These are phyloP conservation scores for Aureobasidium sp. DNA, from an alignment of 2,329 filamentous ascomycete genomes.

Conservation along the genomic window DNA sequence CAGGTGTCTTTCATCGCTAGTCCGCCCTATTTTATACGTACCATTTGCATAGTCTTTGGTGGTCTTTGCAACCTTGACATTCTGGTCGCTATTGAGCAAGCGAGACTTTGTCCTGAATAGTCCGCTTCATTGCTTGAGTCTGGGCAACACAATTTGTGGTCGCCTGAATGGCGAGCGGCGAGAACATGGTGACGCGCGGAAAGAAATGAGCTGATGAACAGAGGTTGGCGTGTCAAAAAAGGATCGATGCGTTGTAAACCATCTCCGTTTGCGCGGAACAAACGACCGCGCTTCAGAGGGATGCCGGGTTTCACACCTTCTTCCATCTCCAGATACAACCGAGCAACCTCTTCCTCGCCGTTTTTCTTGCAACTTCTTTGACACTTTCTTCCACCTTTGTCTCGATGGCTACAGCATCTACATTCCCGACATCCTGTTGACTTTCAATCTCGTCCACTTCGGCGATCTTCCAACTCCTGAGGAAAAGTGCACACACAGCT, in stretches of 20 bases:
- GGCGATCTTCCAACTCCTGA: constrained; percentile 55
- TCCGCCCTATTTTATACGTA: too few species aligned
- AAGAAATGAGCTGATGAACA: not conserved
- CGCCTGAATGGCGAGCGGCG: not conserved
- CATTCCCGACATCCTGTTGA: constrained; percentile 17
- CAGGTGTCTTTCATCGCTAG: too few species aligned
- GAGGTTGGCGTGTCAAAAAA: not conserved
- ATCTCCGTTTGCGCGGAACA: not conserved
- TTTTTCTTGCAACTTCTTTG: constrained; percentile 21
- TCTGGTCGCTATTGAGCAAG: too few species aligned
- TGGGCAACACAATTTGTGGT: not conserved
- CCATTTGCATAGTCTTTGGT: too few species aligned
- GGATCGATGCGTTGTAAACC: not conserved
- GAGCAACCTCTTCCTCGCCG: constrained; percentile 24
- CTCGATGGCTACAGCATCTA: constrained; percentile 22
- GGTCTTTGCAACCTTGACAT: too few species aligned
- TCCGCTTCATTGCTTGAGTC: not conserved
- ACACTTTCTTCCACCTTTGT: constrained; percentile 21
- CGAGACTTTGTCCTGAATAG: too few species aligned
- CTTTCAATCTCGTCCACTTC: constrained; percentile 39
- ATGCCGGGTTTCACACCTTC: constrained; percentile 23
- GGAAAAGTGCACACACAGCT: constrained; percentile 46
- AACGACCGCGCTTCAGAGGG: not conserved
- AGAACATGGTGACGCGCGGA: not conserved
- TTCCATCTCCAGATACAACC: constrained; percentile 26